A percentile compares a stretch with the other conserved stretches of the same genome.
phyloP scores from a whole-genome alignment of 140 eudicot genomes.

The Anethum foeniculum region DNA sequence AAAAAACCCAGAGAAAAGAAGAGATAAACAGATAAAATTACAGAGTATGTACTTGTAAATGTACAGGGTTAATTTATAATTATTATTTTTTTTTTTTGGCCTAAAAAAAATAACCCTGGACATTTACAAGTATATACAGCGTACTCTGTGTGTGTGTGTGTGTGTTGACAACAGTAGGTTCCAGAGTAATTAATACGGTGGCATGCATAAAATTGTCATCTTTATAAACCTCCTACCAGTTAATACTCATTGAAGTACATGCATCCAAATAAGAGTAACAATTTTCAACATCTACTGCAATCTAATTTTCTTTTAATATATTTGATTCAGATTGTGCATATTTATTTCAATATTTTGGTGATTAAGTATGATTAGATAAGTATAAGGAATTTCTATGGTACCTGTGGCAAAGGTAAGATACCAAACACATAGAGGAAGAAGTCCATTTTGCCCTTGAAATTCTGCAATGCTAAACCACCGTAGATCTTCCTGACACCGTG shows the following conservation, averaged over 20 bases:
- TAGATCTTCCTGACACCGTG: background rate
- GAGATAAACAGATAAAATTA: background rate
- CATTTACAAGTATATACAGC: too few species aligned
- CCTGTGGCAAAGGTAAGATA: conserved; percentile 7
- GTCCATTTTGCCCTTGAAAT: background rate
- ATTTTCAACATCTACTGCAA: background rate
- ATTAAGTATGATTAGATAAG: background rate
- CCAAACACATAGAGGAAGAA: background rate
- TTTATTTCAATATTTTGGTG: background rate
- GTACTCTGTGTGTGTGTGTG: too few species aligned
- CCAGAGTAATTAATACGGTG: background rate
- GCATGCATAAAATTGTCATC: background rate
- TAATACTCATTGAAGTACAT: background rate
- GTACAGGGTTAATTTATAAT: too few species aligned
- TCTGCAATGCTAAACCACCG: background rate
- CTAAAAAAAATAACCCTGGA: too few species aligned
- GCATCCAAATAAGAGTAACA: background rate
- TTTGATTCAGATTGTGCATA: background rate
- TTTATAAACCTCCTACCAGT: background rate
- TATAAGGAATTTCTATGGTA: background rate
- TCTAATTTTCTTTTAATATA: too few species aligned
- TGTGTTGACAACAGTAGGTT: too few species aligned
- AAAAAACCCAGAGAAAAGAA: background rate
- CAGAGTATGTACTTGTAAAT: too few species aligned
- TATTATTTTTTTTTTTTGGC: too few species aligned